These are phyloP conservation scores for Fusarium coffeatum DNA, from an alignment of 2,329 filamentous ascomycete species.

Conservation along the genomic window DNA sequence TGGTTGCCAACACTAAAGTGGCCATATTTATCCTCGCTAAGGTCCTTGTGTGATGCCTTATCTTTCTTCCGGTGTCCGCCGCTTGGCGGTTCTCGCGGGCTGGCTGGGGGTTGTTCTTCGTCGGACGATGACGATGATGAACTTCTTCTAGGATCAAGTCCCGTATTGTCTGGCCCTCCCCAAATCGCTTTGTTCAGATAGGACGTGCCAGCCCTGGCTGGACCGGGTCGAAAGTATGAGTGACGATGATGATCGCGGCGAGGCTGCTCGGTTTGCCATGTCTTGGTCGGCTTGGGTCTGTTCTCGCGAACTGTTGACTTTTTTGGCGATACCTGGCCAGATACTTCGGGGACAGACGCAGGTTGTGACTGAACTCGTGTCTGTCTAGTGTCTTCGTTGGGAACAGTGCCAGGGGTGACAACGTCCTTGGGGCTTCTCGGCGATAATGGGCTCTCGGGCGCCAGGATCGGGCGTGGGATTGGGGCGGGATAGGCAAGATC, in stretches of 20 bases:
- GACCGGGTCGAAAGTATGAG: constrained; percentile 33
- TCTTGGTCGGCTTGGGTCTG: constrained; percentile 36
- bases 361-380: constrained; percentile 15
- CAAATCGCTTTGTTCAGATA: constrained; percentile 40
- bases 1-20: constrained; percentile 71
- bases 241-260: constrained; percentile 12
- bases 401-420: background rate
- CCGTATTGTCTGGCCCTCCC: constrained; percentile 14
- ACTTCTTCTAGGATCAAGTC: constrained; percentile 22
- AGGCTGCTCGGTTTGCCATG: constrained; percentile 39
- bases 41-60: constrained; percentile 7
- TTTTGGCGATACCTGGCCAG: constrained; percentile 1
- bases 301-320: constrained; percentile 3
- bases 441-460: constrained; percentile 28
- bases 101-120: constrained; percentile 6
- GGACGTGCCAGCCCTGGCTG: constrained; percentile 38
- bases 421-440: constrained; percentile 18
- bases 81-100: background rate
- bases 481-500: constrained; percentile 26
- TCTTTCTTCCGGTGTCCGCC: constrained; percentile 8
- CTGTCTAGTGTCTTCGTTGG: background rate
- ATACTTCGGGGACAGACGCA: background rate
- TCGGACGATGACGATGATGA: constrained; percentile 26
- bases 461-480: constrained; percentile 24
- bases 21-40: constrained; percentile 44